A percentile compares a stretch with the other conserved stretches of the same genome.
These are phyloP conservation scores for Butyriboletus loyo DNA, from an alignment of 768 basidiomycete genomes.

Conservation along the genomic window DNA sequence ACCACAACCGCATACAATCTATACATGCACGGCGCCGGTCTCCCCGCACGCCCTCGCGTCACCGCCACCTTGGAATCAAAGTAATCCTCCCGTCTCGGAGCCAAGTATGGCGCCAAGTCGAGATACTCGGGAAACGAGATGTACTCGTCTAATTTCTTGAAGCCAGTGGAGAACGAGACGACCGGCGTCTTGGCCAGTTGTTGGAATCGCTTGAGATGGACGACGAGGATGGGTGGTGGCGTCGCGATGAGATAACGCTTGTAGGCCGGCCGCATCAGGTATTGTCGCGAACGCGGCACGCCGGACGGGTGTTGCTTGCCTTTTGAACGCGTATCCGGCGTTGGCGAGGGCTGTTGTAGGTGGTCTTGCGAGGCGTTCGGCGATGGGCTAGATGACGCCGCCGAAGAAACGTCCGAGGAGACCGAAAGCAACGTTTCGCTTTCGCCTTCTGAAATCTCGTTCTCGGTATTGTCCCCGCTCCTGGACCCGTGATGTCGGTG, in stretches of 20 bases:
- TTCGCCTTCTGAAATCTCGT: constrained; percentile 34
- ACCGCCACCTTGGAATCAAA: constrained; percentile 40
- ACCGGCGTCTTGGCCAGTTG: constrained; percentile 66
- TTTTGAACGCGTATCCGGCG: constrained; percentile 23
- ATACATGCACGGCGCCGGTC: constrained; percentile 52
- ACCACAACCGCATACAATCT: constrained; percentile 80
- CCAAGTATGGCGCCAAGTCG: constrained; percentile 82
- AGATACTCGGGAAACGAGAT: constrained; percentile 86
- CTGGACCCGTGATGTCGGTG: constrained; percentile 18
- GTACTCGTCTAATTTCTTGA: constrained; percentile 90
- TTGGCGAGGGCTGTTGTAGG: constrained; percentile 12
- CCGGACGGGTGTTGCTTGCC: constrained; percentile 34
- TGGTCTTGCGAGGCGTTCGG: constrained; percentile 33
- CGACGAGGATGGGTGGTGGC: constrained; percentile 83
- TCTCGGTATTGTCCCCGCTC: constrained; percentile 26
- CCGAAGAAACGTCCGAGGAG: constrained; percentile 37
- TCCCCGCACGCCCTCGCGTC: constrained; percentile 23
- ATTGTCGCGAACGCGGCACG: constrained; percentile 49
- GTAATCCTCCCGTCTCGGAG: constrained; percentile 74
- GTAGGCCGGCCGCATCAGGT: constrained; percentile 79
- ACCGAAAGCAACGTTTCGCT: constrained; percentile 29
- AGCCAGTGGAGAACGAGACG: constrained; percentile 63
- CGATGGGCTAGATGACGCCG: constrained; percentile 28
- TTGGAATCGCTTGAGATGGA: constrained; percentile 95
- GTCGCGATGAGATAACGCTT: constrained; percentile 91